A percentile compares a stretch with the other conserved stretches of the same genome.
Conservation (phyloP, 176 grass and related monocot species). For the Oryza brachyantha region DNA sequence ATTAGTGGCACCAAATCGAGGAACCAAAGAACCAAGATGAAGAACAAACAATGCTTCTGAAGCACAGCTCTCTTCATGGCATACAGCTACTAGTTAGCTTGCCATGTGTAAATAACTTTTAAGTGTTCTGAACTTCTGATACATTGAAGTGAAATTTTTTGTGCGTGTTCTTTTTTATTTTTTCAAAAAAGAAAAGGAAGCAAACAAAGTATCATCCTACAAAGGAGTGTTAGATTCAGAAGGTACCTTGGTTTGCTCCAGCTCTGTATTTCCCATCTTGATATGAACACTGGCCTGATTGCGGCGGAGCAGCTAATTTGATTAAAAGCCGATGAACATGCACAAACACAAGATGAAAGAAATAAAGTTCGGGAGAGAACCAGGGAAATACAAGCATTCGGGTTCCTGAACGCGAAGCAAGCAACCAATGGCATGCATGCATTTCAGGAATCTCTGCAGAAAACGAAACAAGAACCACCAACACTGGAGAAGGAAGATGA, state of each 20-base stretch:
- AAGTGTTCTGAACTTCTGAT: too few species aligned
- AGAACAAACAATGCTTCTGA: background rate
- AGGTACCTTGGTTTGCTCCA: constrained; percentile 28
- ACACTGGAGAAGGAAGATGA: background rate
- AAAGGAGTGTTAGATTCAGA: background rate
- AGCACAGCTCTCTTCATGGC: too few species aligned
- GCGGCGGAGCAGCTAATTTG: background rate
- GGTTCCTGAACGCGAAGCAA: background rate
- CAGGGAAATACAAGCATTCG: background rate
- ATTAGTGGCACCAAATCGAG: background rate
- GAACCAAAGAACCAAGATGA: background rate
- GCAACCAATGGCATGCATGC: background rate
- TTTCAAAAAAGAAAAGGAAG: background rate
- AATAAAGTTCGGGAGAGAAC: too few species aligned
- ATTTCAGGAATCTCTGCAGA: background rate
- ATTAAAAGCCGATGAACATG: background rate
- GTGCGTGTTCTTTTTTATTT: background rate
- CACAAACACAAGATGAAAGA: background rate
- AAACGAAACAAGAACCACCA: background rate
- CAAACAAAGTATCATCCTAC: too few species aligned
- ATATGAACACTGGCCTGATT: background rate
- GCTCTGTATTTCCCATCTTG: constrained; percentile 23
- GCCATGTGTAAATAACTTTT: too few species aligned
- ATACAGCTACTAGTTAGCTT: too few species aligned
- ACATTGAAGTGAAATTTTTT: background rate